Conservation (phyloP, 768 basidiomycete species). For the Tremella fuciformis region DNA sequence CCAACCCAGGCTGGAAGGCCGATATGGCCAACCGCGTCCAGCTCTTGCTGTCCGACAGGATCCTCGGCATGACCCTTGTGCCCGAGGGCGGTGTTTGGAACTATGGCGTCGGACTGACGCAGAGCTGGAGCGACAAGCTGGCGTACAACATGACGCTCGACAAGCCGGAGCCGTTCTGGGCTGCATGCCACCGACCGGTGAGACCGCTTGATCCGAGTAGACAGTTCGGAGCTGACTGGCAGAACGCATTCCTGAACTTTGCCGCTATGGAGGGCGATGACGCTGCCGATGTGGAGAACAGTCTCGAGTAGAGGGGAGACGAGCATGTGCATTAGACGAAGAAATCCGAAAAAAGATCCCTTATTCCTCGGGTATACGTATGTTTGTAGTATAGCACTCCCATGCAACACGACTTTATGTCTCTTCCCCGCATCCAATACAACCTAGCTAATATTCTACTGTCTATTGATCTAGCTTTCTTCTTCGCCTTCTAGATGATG, state of each 20-base stretch:
- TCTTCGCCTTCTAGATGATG: no score
- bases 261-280: conserved; percentile 87
- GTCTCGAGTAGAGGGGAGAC: conserved; percentile 63
- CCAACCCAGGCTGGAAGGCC: conserved; percentile 81
- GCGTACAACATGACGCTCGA: conserved; percentile 81
- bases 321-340: conserved; percentile 3
- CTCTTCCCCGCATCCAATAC: no score
- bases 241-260: conserved; percentile 84
- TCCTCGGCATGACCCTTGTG: conserved; percentile 91
- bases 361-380: no score
- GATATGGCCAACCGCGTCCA: conserved; percentile 93
- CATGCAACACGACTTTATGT: no score
- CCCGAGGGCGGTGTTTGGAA: conserved; percentile 96
- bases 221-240: conserved; percentile 8
- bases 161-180: conserved; percentile 94
- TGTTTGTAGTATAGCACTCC: no score
- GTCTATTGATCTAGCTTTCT: no score
- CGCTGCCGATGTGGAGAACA: conserved; percentile 92
- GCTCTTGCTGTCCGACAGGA: conserved; percentile 86
- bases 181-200: conserved; percentile 87
- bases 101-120: conserved; percentile 89
- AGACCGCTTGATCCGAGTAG: conserved; percentile 5
- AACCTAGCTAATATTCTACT: no score
- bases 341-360: background rate
- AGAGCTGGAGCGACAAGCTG: conserved; percentile 79